These are phyloP conservation scores for Miscanthus sacchariflorus DNA, from an alignment of 202 grass and related monocot genomes.

Conservation along the genomic window DNA sequence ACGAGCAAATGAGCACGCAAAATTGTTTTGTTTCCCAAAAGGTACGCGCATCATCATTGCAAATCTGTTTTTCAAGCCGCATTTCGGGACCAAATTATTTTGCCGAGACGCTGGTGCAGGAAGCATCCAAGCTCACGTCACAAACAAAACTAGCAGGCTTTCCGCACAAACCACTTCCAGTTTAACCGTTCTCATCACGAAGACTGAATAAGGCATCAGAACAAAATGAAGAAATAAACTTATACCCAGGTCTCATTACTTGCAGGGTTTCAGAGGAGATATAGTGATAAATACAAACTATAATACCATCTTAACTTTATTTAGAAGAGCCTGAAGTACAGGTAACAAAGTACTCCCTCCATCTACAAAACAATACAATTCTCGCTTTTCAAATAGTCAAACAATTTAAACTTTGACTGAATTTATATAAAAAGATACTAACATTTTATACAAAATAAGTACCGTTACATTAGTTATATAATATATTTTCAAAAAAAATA, in stretches of 20 bases:
- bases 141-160: background rate
- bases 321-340: background rate
- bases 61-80: constrained; percentile 2
- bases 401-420: too few species aligned
- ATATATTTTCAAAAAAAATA: too few species aligned
- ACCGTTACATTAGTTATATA: too few species aligned
- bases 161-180: background rate
- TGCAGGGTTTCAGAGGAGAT: background rate
- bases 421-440: too few species aligned
- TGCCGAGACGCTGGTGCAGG: background rate
- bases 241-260: background rate
- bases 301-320: background rate
- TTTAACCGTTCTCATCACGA: background rate
- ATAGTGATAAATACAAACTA: background rate
- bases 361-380: background rate
- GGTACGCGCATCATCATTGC: constrained; percentile 12
- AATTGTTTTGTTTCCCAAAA: constrained; percentile 4
- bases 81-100: constrained; percentile 24
- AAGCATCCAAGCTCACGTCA: background rate
- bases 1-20: background rate
- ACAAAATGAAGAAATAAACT: background rate
- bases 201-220: background rate
- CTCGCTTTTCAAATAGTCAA: too few species aligned
- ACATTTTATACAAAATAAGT: too few species aligned
- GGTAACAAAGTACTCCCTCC: background rate